Evolutionary conservation across 2,329 filamentous ascomycete genomes (phyloP).

Genomic region (Monosporascus sp.): DNA sequence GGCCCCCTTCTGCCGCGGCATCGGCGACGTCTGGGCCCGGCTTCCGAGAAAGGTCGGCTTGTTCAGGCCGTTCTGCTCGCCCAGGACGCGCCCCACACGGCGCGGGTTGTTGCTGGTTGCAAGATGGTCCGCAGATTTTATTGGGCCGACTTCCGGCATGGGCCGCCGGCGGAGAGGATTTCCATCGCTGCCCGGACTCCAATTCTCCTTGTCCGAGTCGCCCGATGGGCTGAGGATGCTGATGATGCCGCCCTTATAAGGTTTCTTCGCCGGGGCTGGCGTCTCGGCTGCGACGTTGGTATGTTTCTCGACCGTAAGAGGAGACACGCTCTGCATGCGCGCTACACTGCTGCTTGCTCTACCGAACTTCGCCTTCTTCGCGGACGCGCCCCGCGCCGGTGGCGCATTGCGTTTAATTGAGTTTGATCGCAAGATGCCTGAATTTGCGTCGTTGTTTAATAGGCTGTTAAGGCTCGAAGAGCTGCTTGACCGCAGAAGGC

Average conservation of each 20-base stretch:
- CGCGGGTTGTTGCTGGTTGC: constrained; percentile 29
- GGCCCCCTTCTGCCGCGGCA: constrained; percentile 19
- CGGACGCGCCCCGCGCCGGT: constrained; percentile 21
- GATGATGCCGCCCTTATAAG: constrained; percentile 37
- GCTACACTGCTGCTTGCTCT: constrained; percentile 58
- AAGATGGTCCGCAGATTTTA: constrained; percentile 7
- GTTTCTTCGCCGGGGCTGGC: constrained; percentile 22
- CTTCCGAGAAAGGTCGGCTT: constrained; percentile 24
- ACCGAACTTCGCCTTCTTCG: constrained; percentile 59
- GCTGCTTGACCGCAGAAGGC: constrained; percentile 67
- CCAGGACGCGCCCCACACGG: constrained; percentile 36
- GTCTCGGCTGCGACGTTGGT: not conserved
- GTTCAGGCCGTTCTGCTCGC: constrained; percentile 32
- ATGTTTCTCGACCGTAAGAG: constrained; percentile 25
- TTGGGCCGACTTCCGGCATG: constrained; percentile 28
- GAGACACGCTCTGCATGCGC: constrained; percentile 46
- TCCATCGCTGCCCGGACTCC: constrained; percentile 53
- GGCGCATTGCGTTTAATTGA: constrained; percentile 60
- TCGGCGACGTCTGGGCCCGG: constrained; percentile 37
- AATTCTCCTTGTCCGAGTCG: constrained; percentile 96
- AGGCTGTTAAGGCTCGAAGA: constrained; percentile 34
- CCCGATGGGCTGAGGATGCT: constrained; percentile 38
- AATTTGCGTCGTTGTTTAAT: constrained; percentile 28
- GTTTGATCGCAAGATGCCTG: constrained; percentile 45
- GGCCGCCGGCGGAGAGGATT: constrained; percentile 31